These are phyloP conservation scores for Aspergillus hancockii DNA, from an alignment of 495 filamentous ascomycete genomes.

Conservation along the genomic window DNA sequence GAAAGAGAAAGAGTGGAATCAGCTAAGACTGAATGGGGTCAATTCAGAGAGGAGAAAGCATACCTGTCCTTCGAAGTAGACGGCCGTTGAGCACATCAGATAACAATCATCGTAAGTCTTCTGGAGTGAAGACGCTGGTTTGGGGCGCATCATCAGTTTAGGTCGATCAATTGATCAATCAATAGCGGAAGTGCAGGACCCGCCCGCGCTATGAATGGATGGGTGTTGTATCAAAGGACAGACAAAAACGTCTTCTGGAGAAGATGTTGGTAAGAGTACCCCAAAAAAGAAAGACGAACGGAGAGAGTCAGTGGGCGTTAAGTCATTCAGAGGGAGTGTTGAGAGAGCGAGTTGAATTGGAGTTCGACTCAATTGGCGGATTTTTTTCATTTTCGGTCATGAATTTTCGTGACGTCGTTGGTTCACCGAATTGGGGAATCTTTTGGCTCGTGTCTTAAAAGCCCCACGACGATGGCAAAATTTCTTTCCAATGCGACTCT, in stretches of 20 bases:
- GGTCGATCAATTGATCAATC: background rate
- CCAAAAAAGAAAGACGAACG: background rate
- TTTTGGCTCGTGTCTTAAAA: constrained; percentile 3
- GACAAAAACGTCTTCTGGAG: no score
- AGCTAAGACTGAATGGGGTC: background rate
- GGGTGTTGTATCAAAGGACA: background rate
- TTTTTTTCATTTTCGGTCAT: constrained; percentile 7
- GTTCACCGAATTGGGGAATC: constrained; percentile 13
- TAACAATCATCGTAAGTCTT: constrained; percentile 98
- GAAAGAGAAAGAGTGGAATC: background rate
- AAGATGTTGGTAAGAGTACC: no score
- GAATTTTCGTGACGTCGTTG: constrained; percentile 50
- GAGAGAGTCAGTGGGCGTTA: background rate
- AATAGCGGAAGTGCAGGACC: constrained; percentile 21
- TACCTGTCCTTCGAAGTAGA: constrained; percentile 93
- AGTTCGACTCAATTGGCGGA: background rate
- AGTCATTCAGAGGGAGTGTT: no score
- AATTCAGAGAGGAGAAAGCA: constrained; percentile 7
- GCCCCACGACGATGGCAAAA: constrained; percentile 11
- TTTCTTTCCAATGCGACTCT: background rate
- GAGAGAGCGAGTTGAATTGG: no score
- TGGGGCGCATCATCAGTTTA: constrained; percentile 81
- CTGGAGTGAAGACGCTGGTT: constrained; percentile 77
- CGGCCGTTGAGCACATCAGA: constrained; percentile 88
- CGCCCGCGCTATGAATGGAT: constrained; percentile 17